These are phyloP conservation scores for Apiotrichum porosum DNA, from an alignment of 1,284 basidiomycete species.

Conservation along the genomic window DNA sequence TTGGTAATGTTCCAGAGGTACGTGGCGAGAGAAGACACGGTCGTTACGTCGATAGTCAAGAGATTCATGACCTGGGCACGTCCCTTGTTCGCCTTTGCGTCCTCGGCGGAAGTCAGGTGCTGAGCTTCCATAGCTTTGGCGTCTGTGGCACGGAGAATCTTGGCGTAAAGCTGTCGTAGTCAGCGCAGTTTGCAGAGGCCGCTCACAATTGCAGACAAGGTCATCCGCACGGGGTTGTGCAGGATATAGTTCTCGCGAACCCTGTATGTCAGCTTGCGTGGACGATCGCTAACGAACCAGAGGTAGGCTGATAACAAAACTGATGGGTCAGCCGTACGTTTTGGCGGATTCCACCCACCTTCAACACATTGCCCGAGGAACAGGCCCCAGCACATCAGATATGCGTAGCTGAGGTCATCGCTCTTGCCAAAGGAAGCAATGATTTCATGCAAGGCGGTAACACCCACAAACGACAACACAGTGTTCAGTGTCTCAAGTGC, in stretches of 20 bases:
- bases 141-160: constrained; percentile 43
- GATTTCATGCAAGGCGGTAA: constrained; percentile 39
- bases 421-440: constrained; percentile 30
- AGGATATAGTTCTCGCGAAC: constrained; percentile 44
- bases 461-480: constrained; percentile 30
- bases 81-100: constrained; percentile 26
- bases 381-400: constrained; percentile 45
- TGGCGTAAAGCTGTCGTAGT: constrained; percentile 37
- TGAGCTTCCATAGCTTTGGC: constrained; percentile 43
- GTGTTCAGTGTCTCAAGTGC: constrained; percentile 30
- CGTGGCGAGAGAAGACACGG: constrained; percentile 34
- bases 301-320: constrained; percentile 16
- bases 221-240: constrained; percentile 40
- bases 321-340: not conserved
- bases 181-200: not conserved
- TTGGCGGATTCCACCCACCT: too few species aligned
- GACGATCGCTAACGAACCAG: constrained; percentile 6
- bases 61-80: constrained; percentile 45
- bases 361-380: constrained; percentile 36
- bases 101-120: constrained; percentile 24
- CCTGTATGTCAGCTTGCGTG: constrained; percentile 6
- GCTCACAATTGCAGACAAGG: constrained; percentile 35
- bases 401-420: constrained; percentile 35
- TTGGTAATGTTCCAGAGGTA: constrained; percentile 37
- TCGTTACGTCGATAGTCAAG: constrained; percentile 39